Base-by-base conservation (phyloP, 2,329 filamentous ascomycete genomes). In the Hypoxylon sp. region DNA sequence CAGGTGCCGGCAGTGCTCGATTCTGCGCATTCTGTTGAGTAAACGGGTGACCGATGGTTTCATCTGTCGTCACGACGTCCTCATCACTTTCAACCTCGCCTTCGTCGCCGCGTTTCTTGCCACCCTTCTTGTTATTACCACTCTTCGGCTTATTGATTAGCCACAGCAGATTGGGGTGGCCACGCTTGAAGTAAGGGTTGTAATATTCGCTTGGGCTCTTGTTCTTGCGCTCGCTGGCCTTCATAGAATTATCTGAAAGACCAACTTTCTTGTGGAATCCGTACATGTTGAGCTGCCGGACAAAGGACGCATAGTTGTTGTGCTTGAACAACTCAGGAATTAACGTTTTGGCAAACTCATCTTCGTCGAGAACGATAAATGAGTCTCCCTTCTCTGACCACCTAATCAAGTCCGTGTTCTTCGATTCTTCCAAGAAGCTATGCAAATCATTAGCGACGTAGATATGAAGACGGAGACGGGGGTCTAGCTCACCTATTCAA, bases 301-400 rank as follows among this genome's bases (percentile, higher is more conserved):
- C 94, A 77, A 97, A 97, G 80, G 94, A 97, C 30, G 94, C 94
- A 82, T 97, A 97, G 79, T 97, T 97, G 86, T 93, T 97, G 81
- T 98, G 96, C 81, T 99, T 99, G 85, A 99, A 99, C 75, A 98
- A 94, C 78, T 98, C 97, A 2, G 96, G 96, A 14, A 99, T 88
- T 73, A 99, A 97, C 39, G 92, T 91, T 78, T 97, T 97, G 21
- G 96, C 98, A 76, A 99, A 99, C 79, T 97, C 95, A 75, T 99
- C 96, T 80, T 99, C 96, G 75, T 99, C 95, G 7, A 98, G 82
- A 2, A 99, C 95, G 61, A 98, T 92, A 80, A 99, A 99, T 0
- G 95, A 97, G 75, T 97, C 94, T 29, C 96, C 96, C 75, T 95
- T 93, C 73, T 97, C 93, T 0, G 96, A 97, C 96, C 96, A 99